Evolutionary conservation across 148 eudicot genomes (phyloP).

Genomic region (Camellia sinensis): DNA sequence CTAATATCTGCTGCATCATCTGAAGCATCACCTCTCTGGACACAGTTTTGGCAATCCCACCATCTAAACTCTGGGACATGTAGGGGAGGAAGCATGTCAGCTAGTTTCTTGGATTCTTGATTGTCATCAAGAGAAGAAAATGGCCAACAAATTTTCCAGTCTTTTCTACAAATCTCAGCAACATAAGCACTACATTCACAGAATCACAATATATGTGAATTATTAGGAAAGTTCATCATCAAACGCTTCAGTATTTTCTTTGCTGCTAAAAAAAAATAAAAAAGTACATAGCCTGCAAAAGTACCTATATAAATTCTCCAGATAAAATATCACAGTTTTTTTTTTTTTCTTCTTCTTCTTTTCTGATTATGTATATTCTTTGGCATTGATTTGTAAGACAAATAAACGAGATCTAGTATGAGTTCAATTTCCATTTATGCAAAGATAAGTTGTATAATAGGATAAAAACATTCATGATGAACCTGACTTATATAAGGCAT

Average conservation of each 20-base stretch:
- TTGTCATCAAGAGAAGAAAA: conserved; percentile 16
- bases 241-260: neutral
- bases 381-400: neutral
- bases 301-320: neutral
- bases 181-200: conserved; percentile 23
- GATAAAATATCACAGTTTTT: neutral
- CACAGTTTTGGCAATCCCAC: conserved; percentile 28
- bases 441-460: neutral
- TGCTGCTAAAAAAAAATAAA: neutral
- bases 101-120: conserved; percentile 8
- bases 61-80: conserved; percentile 20
- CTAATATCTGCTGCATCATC: conserved; percentile 9
- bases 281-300: neutral
- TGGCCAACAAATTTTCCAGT: conserved; percentile 22
- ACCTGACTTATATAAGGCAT: neutral
- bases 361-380: neutral
- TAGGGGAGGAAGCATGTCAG: conserved; percentile 23
- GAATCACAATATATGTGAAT: conserved; percentile 3
- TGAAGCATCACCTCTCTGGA: conserved; percentile 14
- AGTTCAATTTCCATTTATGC: neutral
- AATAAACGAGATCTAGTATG: neutral
- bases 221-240: neutral
- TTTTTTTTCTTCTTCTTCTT: too few species aligned
- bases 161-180: conserved; percentile 23
- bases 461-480: neutral